Percentiles rank a stretch among this genome's conserved stretches.
phyloP scores from a whole-genome alignment of 1,284 basidiomycete genomes.

The Agroathelia rolfsii region DNA sequence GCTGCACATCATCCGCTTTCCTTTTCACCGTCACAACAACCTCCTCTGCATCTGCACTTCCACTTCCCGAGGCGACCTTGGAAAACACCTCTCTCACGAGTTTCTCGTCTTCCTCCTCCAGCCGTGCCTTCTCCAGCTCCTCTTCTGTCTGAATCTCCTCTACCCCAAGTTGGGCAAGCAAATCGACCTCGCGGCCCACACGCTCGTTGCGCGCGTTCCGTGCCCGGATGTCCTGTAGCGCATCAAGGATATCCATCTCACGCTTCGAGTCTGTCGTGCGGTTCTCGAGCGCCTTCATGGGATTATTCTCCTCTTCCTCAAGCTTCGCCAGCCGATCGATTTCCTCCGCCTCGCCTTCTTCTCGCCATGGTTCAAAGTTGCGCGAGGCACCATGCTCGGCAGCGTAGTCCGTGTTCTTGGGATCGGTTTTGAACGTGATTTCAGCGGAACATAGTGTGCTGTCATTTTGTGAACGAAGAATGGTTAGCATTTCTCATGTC shows the following conservation, averaged over 20 bases:
- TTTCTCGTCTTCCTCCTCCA: slow-evolving; percentile 89
- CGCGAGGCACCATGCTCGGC: slow-evolving; percentile 91
- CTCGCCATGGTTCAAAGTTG: slow-evolving; percentile 91
- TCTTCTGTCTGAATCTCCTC: slow-evolving; percentile 66
- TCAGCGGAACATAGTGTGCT: slow-evolving; percentile 93
- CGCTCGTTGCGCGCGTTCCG: slow-evolving; percentile 89
- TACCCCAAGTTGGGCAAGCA: slow-evolving; percentile 44
- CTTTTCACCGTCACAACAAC: slow-evolving; percentile 65
- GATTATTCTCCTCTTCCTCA: slow-evolving; percentile 87
- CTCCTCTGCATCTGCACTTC: slow-evolving; percentile 19
- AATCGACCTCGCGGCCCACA: slow-evolving; percentile 55
- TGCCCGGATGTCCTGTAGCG: slow-evolving; percentile 88
- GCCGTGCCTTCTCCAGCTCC: slow-evolving; percentile 48
- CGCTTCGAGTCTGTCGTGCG: slow-evolving; percentile 85
- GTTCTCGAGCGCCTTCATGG: slow-evolving; percentile 94
- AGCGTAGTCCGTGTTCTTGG: slow-evolving; percentile 91
- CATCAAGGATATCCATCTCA: slow-evolving; percentile 98
- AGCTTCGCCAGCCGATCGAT: slow-evolving; percentile 70
- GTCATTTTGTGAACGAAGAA: slow-evolving; percentile 12
- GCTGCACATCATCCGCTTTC: slow-evolving; percentile 64
- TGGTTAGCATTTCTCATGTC: slow-evolving; percentile 1
- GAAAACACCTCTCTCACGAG: slow-evolving; percentile 82
- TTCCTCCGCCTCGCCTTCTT: slow-evolving; percentile 62
- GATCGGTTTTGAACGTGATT: slow-evolving; percentile 99
- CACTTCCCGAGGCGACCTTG: slow-evolving; percentile 38